These are phyloP conservation scores for Cadophora luteo-olivacea DNA, from an alignment of 2,329 filamentous ascomycete species.

Conservation along the genomic window DNA sequence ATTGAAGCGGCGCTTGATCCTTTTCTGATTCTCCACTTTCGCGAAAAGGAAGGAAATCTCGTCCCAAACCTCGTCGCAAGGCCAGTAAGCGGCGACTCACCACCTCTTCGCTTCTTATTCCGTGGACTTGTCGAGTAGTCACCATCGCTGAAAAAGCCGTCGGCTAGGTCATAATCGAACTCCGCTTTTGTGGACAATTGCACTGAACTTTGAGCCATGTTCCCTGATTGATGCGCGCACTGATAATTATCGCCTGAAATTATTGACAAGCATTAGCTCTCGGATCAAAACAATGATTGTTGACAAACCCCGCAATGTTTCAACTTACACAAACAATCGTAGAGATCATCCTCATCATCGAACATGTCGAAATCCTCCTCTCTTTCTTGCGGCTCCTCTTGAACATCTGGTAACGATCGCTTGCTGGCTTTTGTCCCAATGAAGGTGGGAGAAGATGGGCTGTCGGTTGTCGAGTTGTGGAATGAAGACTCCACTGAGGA, in stretches of 20 bases:
- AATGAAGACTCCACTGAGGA: constrained; percentile 74
- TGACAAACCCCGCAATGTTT: constrained; percentile 23
- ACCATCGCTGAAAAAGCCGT: constrained; percentile 69
- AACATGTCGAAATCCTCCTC: constrained; percentile 64
- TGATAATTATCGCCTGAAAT: constrained; percentile 62
- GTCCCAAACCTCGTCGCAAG: constrained; percentile 71
- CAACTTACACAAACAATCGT: constrained; percentile 77
- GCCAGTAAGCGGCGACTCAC: constrained; percentile 65
- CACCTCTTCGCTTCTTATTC: constrained; percentile 63
- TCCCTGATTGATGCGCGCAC: constrained; percentile 61
- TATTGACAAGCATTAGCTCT: constrained; percentile 38
- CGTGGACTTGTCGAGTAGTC: constrained; percentile 58
- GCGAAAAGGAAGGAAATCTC: constrained; percentile 59
- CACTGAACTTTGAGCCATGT: constrained; percentile 42
- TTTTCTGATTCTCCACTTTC: constrained; percentile 60
- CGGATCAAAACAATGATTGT: constrained; percentile 20
- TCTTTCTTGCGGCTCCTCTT: constrained; percentile 80
- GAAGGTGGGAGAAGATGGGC: constrained; percentile 63
- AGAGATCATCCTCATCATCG: constrained; percentile 57
- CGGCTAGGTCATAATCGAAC: constrained; percentile 66
- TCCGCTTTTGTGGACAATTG: constrained; percentile 53
- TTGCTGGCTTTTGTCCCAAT: constrained; percentile 63
- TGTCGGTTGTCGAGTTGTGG: constrained; percentile 55
- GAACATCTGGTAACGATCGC: constrained; percentile 77
- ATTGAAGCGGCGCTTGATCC: constrained; percentile 41